Percentiles rank a stretch among this genome's conserved stretches.
Evolutionary conservation across 306 rosid species (phyloP).

Genomic region (Arachis stenosperma): DNA sequence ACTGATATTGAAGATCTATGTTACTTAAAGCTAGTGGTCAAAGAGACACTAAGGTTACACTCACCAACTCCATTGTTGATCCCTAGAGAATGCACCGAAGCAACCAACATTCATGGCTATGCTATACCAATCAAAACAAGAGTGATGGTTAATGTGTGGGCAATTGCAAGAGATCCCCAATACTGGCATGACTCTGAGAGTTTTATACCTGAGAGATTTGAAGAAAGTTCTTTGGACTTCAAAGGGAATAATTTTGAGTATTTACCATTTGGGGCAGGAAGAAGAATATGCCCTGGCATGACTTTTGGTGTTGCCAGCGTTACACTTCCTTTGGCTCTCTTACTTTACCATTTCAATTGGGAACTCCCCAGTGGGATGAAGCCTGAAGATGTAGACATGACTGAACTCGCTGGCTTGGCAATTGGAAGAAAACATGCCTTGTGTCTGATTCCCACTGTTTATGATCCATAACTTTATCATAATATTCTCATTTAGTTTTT

Average conservation of each 20-base stretch:
- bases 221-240: background rate
- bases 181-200: conserved; percentile 16
- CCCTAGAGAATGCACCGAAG: conserved; percentile 36
- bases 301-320: background rate
- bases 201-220: conserved; percentile 7
- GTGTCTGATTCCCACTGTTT: conserved; percentile 2
- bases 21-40: conserved; percentile 29
- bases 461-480: background rate
- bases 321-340: background rate
- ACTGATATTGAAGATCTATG: conserved; percentile 4
- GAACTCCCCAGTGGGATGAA: conserved; percentile 5
- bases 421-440: background rate
- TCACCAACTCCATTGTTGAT: conserved; percentile 29
- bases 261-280: conserved; percentile 4
- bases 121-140: conserved; percentile 7
- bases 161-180: conserved; percentile 13
- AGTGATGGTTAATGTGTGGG: conserved; percentile 6
- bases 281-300: conserved; percentile 22
- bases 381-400: background rate
- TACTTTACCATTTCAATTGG: conserved; percentile 21
- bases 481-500: no score
- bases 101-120: conserved; percentile 9
- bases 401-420: background rate
- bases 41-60: conserved; percentile 36
- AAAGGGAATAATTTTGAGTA: conserved; percentile 32